These are phyloP conservation scores for Eremothecium cymbalariae DNA, from an alignment of 1,139 yeast genomes.

Conservation along the genomic window DNA sequence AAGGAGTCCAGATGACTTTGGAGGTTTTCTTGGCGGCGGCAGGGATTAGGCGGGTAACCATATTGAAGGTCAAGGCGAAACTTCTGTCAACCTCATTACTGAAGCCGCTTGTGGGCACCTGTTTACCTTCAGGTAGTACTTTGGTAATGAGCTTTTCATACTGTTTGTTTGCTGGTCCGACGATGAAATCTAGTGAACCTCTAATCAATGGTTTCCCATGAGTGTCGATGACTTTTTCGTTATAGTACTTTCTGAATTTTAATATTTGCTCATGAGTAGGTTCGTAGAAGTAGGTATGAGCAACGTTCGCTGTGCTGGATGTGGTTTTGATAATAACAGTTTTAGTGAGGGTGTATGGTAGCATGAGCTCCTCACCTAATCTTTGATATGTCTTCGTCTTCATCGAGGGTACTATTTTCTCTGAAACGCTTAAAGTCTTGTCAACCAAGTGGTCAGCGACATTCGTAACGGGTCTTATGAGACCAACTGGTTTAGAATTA, in stretches of 20 bases:
- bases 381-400: conserved; percentile 31
- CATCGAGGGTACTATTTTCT: conserved; percentile 30
- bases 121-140: conserved; percentile 43
- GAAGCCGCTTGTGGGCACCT: conserved; percentile 37
- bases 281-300: conserved; percentile 32
- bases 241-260: conserved; percentile 38
- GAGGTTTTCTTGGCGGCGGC: conserved; percentile 19
- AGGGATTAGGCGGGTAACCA: conserved; percentile 32
- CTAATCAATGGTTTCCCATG: conserved; percentile 56
- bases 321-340: conserved; percentile 28
- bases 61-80: conserved; percentile 37
- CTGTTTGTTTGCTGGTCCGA: conserved; percentile 51
- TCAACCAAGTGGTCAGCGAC: conserved; percentile 32
- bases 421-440: conserved; percentile 30
- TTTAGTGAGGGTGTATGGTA: conserved; percentile 27
- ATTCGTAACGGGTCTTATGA: conserved; percentile 32
- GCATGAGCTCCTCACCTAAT: conserved; percentile 25
- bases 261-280: conserved; percentile 40
- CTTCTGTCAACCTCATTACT: conserved; percentile 50
- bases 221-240: conserved; percentile 41
- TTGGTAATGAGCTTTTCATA: conserved; percentile 41
- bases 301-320: conserved; percentile 19
- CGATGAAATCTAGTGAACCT: conserved; percentile 53
- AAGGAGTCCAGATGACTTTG: conserved; percentile 26
- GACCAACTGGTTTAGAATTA: conserved; percentile 27